Conservation (phyloP, 495 filamentous ascomycete species). For the Penicillium manginii region DNA sequence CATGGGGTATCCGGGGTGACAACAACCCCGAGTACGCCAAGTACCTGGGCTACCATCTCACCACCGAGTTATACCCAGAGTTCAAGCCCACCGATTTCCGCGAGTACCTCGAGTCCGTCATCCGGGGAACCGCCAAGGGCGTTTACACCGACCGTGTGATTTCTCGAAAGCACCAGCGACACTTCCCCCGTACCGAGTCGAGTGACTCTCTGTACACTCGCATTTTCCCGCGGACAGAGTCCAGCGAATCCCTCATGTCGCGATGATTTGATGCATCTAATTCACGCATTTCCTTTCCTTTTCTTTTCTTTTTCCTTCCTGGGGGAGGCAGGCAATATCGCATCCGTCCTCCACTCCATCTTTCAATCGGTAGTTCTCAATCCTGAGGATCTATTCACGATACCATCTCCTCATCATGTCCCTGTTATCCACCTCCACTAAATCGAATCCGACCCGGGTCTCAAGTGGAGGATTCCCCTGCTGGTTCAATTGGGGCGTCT, state of each 20-base stretch:
- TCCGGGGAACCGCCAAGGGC: slow-evolving; percentile 46
- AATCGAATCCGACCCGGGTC: background rate
- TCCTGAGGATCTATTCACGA: slow-evolving; percentile 13
- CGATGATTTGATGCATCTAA: slow-evolving; percentile 28
- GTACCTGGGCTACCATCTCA: slow-evolving; percentile 61
- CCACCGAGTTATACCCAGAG: slow-evolving; percentile 61
- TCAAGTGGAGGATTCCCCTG: slow-evolving; percentile 12
- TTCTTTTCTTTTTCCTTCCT: slow-evolving; percentile 5
- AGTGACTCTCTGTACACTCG: slow-evolving; percentile 48
- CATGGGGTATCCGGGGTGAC: slow-evolving; percentile 58
- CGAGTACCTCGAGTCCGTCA: slow-evolving; percentile 46
- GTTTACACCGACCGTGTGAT: slow-evolving; percentile 50
- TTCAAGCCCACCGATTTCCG: slow-evolving; percentile 46
- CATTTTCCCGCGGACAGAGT: slow-evolving; percentile 48
- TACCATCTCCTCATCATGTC: slow-evolving; percentile 14
- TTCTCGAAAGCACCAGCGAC: slow-evolving; percentile 47
- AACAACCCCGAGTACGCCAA: slow-evolving; percentile 60
- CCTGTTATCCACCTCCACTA: background rate
- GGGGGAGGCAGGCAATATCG: slow-evolving; percentile 8
- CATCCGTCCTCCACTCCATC: background rate
- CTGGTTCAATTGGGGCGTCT: slow-evolving; percentile 28
- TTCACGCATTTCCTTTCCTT: slow-evolving; percentile 5
- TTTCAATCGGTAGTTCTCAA: background rate
- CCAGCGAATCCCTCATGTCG: slow-evolving; percentile 49
- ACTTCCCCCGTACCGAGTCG: slow-evolving; percentile 50